Evolutionary conservation across 2,329 filamentous ascomycete species (phyloP).

Genomic region (Hypoxylon sp.): DNA sequence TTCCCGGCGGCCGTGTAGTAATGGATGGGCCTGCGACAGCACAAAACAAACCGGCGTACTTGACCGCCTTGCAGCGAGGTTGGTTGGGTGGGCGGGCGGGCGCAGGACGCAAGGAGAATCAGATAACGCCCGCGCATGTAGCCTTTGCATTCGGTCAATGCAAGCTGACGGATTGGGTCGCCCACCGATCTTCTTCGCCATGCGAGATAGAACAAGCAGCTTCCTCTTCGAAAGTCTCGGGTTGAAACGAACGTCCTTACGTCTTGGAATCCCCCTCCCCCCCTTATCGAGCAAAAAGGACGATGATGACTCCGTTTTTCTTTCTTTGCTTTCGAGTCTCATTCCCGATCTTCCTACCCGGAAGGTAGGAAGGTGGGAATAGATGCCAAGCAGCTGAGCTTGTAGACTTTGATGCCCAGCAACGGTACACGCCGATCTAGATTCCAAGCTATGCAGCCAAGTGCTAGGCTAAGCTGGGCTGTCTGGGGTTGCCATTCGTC

Average conservation of each 20-base stretch:
- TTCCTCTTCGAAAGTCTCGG: background rate
- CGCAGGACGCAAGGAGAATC: constrained; percentile 27
- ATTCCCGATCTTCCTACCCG: constrained; percentile 23
- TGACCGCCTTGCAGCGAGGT: constrained; percentile 20
- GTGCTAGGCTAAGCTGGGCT: constrained; percentile 14
- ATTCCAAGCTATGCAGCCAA: constrained; percentile 35
- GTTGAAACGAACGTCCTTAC: constrained; percentile 7
- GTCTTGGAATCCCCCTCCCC: too few relatives aligned
- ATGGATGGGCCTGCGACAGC: constrained; percentile 1
- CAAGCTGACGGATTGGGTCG: constrained; percentile 34
- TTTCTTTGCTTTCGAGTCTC: constrained; percentile 2
- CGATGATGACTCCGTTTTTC: constrained; percentile 1
- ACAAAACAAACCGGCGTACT: constrained; percentile 6
- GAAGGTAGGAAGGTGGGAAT: constrained; percentile 15
- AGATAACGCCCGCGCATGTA: constrained; percentile 18
- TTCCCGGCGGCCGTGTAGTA: too few relatives aligned
- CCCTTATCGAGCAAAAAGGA: too few relatives aligned
- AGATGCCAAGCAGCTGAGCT: too few relatives aligned
- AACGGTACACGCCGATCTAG: constrained; percentile 23
- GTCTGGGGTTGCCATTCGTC: constrained; percentile 19
- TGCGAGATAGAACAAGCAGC: too few relatives aligned
- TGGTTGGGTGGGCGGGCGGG: constrained; percentile 4
- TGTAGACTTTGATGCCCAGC: background rate
- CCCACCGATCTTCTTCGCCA: too few relatives aligned
- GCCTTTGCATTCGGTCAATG: constrained; percentile 39